These are phyloP conservation scores for Bryoerythrophyllum caledonicum DNA, from an alignment of 225 moss, liverwort and hornwort genomes.

Conservation along the genomic window DNA sequence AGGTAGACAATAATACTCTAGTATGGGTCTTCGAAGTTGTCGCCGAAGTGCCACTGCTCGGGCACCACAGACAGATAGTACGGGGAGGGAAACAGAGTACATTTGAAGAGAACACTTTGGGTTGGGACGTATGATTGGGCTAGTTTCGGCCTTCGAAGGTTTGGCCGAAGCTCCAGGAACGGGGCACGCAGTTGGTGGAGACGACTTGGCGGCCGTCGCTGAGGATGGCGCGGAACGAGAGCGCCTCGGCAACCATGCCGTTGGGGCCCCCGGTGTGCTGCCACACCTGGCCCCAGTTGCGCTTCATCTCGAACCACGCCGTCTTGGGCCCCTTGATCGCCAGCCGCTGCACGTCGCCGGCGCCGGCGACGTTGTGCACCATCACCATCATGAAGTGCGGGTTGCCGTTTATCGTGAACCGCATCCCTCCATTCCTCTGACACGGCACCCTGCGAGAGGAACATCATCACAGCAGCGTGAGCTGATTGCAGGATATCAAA, in stretches of 20 bases:
- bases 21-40: conserved; percentile 16
- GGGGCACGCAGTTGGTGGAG: conserved; percentile 37
- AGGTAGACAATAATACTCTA: no score
- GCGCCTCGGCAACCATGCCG: conserved; percentile 26
- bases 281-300: conserved; percentile 70
- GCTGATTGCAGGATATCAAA: no score
- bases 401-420: conserved; percentile 60
- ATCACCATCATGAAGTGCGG: conserved; percentile 54
- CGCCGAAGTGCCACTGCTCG: no score
- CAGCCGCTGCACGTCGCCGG: conserved; percentile 51
- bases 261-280: conserved; percentile 25
- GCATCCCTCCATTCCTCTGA: conserved; percentile 51
- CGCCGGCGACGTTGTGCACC: conserved; percentile 57
- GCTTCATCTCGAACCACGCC: conserved; percentile 35
- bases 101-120: no score
- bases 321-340: conserved; percentile 42
- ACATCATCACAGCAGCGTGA: not conserved
- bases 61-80: no score
- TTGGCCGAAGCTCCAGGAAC: conserved; percentile 55
- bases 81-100: not conserved
- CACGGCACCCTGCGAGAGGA: conserved; percentile 49
- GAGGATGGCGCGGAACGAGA: conserved; percentile 43
- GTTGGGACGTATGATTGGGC: conserved; percentile 24
- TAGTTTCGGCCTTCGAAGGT: conserved; percentile 52
- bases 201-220: conserved; percentile 41